Evolutionary conservation across 148 eudicot species (phyloP).

Genomic region (Oxyria digyna): DNA sequence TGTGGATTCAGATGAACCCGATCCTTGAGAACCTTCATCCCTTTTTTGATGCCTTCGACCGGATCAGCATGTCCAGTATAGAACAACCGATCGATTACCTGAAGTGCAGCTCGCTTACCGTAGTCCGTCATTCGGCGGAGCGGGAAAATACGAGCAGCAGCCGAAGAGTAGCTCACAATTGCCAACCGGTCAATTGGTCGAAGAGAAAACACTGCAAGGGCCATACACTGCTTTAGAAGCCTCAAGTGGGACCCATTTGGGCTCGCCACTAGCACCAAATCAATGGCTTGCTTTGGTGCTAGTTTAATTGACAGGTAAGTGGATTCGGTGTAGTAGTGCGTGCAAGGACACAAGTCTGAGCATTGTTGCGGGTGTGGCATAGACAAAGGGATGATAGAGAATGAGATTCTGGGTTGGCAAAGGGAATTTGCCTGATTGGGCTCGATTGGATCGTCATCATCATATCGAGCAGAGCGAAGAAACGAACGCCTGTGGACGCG

Average conservation of each 20-base stretch:
- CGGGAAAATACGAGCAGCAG: constrained; percentile 73
- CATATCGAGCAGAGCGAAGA: constrained; percentile 58
- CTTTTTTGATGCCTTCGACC: constrained; percentile 65
- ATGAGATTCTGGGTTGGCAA: constrained; percentile 46
- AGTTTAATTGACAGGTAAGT: constrained; percentile 44
- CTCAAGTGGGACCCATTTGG: constrained; percentile 82
- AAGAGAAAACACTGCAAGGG: constrained; percentile 53
- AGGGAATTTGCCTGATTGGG: constrained; percentile 28
- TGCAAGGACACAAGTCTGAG: constrained; percentile 21
- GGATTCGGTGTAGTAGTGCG: constrained; percentile 16
- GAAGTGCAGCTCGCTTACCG: constrained; percentile 76
- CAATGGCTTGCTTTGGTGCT: constrained; percentile 53
- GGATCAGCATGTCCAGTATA: constrained; percentile 70
- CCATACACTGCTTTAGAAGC: constrained; percentile 79
- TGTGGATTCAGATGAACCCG: constrained; percentile 57
- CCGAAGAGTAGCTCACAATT: constrained; percentile 72
- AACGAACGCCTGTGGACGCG: constrained; percentile 74
- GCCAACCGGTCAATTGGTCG: constrained; percentile 71
- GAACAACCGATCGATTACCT: constrained; percentile 68
- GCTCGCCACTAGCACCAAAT: constrained; percentile 72
- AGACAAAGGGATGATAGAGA: constrained; percentile 25
- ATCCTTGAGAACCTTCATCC: constrained; percentile 55
- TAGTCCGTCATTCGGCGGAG: constrained; percentile 72
- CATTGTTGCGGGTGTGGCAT: constrained; percentile 22
- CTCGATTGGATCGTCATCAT: constrained; percentile 75